Evolutionary conservation across 2,329 filamentous ascomycete genomes (phyloP).

Genomic region (Fusarium clavum): DNA sequence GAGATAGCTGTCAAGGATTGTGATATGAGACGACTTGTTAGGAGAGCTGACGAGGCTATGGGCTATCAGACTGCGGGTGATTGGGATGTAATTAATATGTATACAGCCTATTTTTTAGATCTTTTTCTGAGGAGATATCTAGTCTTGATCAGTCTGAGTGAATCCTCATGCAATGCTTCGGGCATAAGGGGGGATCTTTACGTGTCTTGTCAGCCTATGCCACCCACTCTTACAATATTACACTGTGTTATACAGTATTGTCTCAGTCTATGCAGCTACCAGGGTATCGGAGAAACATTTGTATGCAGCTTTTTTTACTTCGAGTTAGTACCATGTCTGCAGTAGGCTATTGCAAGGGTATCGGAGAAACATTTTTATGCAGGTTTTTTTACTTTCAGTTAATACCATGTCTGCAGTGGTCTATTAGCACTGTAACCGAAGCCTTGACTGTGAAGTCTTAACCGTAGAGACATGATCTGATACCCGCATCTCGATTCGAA

Average conservation of each 20-base stretch:
- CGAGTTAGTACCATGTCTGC: not conserved
- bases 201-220: not conserved
- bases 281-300: not conserved
- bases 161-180: not conserved
- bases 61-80: slow-evolving; percentile 7
- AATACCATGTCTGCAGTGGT: not conserved
- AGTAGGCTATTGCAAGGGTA: not conserved
- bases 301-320: not conserved
- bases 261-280: not conserved
- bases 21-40: not conserved
- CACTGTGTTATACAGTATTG: not conserved
- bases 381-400: not conserved
- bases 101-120: not conserved
- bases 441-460: not conserved
- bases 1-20: not conserved
- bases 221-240: not conserved
- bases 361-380: not conserved
- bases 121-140: not conserved
- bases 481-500: not conserved
- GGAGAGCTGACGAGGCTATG: not conserved
- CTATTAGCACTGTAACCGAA: not conserved
- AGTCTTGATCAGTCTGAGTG: not conserved
- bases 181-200: not conserved
- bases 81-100: slow-evolving; percentile 1
- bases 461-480: not conserved